These are phyloP conservation scores for Orbilia brochopaga DNA, from an alignment of 2,329 filamentous ascomycete genomes.

Conservation along the genomic window DNA sequence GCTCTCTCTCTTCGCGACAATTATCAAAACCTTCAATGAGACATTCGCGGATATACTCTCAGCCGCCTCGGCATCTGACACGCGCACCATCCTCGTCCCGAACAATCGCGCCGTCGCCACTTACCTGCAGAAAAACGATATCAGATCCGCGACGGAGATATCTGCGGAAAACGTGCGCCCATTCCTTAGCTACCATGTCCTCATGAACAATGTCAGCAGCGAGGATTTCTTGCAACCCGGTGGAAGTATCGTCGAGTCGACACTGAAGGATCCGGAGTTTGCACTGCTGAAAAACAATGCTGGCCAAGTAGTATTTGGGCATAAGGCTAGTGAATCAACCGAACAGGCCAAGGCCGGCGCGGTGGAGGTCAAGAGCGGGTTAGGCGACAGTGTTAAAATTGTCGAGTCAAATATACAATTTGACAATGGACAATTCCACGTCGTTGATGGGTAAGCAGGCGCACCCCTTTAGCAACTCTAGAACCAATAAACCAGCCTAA, in stretches of 20 bases:
- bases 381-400: constrained; percentile 14
- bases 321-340: background rate
- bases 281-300: constrained; percentile 28
- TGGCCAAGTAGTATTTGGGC: constrained; percentile 37
- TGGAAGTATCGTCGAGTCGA: constrained; percentile 34
- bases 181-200: constrained; percentile 43
- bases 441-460: constrained; percentile 39
- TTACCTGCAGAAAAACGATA: constrained; percentile 31
- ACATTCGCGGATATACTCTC: constrained; percentile 25
- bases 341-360: constrained; percentile 11
- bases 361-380: constrained; percentile 37
- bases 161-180: constrained; percentile 18
- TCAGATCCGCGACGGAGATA: constrained; percentile 26
- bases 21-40: constrained; percentile 20
- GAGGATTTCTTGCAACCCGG: constrained; percentile 21
- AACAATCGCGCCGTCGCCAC: constrained; percentile 36
- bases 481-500: too few relatives aligned
- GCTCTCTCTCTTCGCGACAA: constrained; percentile 32
- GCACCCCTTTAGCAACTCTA: background rate
- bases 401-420: constrained; percentile 30
- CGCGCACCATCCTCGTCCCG: constrained; percentile 32
- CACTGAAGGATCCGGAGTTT: constrained; percentile 19
- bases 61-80: constrained; percentile 5
- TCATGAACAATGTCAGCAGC: constrained; percentile 35
- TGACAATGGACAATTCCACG: constrained; percentile 25